A percentile compares a stretch with the other conserved stretches of the same genome.
Evolutionary conservation across 805 yeast species (phyloP).

Genomic region (Pichia eremophila): DNA sequence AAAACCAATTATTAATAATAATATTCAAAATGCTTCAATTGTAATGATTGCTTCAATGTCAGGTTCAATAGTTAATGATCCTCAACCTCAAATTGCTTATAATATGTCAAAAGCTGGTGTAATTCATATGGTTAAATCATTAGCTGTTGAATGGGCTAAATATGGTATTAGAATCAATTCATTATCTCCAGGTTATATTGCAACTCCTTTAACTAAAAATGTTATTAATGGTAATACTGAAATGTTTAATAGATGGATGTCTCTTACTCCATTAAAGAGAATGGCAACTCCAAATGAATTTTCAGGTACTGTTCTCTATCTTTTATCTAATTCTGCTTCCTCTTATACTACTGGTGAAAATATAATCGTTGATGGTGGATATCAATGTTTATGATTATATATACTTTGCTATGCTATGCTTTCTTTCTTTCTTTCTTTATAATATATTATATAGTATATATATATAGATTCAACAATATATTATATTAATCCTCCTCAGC

Average conservation of each 20-base stretch:
- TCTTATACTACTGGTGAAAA: slow-evolving; percentile 80
- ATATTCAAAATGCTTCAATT: slow-evolving; percentile 47
- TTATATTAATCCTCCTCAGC: too few relatives aligned
- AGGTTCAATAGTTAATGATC: slow-evolving; percentile 67
- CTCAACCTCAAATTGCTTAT: slow-evolving; percentile 73
- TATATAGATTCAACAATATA: too few relatives aligned
- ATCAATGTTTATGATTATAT: too few relatives aligned
- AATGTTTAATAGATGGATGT: slow-evolving; percentile 64
- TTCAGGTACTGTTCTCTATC: slow-evolving; percentile 65
- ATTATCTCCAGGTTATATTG: slow-evolving; percentile 71
- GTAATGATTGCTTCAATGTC: slow-evolving; percentile 74
- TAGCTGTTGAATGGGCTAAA: slow-evolving; percentile 78
- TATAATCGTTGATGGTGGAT: slow-evolving; percentile 79
- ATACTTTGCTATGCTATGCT: too few relatives aligned
- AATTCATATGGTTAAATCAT: slow-evolving; percentile 64
- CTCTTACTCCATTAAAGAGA: slow-evolving; percentile 65
- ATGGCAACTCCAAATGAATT: slow-evolving; percentile 83
- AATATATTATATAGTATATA: too few relatives aligned
- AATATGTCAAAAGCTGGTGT: slow-evolving; percentile 85
- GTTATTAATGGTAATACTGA: slow-evolving; percentile 50
- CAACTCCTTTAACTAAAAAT: slow-evolving; percentile 68
- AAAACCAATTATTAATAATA: slow-evolving; percentile 49
- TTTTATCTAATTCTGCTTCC: slow-evolving; percentile 62
- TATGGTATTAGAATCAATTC: slow-evolving; percentile 70
- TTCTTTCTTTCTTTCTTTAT: too few relatives aligned